Evolutionary conservation across 1,284 basidiomycete species (phyloP).

Genomic region (Boletellus deceptivus): DNA sequence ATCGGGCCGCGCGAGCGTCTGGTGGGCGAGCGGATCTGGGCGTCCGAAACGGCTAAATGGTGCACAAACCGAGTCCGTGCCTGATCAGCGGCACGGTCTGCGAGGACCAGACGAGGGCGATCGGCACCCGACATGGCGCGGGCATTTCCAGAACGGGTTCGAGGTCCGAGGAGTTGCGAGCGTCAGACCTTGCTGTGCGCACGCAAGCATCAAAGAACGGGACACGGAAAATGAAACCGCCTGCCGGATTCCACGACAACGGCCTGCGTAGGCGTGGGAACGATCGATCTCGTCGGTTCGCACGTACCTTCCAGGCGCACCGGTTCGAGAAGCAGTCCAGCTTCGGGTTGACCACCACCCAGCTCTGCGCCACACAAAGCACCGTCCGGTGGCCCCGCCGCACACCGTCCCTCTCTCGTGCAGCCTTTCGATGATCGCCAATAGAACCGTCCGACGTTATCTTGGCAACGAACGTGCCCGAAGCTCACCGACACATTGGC

Average conservation of each 20-base stretch:
- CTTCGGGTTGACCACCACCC: conserved; percentile 3
- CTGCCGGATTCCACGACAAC: no score
- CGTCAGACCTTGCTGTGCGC: no score
- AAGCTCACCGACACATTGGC: background rate
- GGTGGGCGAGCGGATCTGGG: conserved; percentile 18
- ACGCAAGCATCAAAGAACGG: no score
- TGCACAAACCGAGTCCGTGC: conserved; percentile 10
- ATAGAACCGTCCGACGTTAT: conserved; percentile 2
- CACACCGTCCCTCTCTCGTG: background rate
- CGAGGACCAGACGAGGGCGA: conserved; percentile 4
- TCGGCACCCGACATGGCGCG: no score
- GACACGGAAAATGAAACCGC: no score
- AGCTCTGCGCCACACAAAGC: conserved; percentile 14
- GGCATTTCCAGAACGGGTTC: no score
- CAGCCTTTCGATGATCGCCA: conserved; percentile 10
- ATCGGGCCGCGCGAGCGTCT: no score
- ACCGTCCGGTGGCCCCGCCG: no score
- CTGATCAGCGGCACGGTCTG: conserved; percentile 26
- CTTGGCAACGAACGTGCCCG: conserved; percentile 5
- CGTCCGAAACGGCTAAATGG: conserved; percentile 3
- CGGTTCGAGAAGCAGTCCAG: conserved; percentile 8
- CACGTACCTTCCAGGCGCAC: conserved; percentile 8
- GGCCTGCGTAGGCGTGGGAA: no score
- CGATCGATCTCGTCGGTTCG: conserved; percentile 11
- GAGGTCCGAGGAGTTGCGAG: background rate